Evolutionary conservation across 2,329 filamentous ascomycete species (phyloP).

Genomic region (Talaromyces sp.): DNA sequence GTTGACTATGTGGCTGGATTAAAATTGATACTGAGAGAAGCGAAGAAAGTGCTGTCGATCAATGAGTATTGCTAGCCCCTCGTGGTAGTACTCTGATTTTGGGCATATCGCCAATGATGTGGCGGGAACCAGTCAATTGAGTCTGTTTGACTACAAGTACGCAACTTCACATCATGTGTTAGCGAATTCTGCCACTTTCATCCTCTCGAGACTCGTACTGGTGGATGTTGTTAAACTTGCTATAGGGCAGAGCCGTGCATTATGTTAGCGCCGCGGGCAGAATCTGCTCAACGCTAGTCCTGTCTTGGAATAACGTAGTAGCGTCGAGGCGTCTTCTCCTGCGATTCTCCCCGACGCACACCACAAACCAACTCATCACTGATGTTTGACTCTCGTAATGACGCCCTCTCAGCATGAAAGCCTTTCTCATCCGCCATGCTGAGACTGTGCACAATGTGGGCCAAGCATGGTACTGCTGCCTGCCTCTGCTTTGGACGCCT

Average conservation of each 20-base stretch:
- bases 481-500: not conserved
- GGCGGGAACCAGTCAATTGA: not conserved
- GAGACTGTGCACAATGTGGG: conserved; percentile 89
- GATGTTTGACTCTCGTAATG: not conserved
- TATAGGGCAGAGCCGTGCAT: not conserved
- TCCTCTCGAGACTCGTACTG: not conserved
- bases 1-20: not conserved
- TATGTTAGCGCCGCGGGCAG: not conserved
- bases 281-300: not conserved
- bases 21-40: not conserved
- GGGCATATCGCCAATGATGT: not conserved
- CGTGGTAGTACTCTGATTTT: not conserved
- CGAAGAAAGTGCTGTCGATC: not conserved
- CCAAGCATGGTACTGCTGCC: conserved; percentile 58
- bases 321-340: not conserved
- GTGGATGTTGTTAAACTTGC: not conserved
- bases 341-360: not conserved
- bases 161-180: not conserved
- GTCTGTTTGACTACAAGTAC: not conserved
- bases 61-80: not conserved
- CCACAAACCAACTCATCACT: not conserved
- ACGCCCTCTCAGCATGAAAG: conserved; percentile 41
- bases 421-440: conserved; percentile 79
- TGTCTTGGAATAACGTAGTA: not conserved
- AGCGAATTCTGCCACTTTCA: not conserved